Base-by-base conservation (phyloP, 2,329 filamentous ascomycete genomes). In the Colletotrichum simmondsii region DNA sequence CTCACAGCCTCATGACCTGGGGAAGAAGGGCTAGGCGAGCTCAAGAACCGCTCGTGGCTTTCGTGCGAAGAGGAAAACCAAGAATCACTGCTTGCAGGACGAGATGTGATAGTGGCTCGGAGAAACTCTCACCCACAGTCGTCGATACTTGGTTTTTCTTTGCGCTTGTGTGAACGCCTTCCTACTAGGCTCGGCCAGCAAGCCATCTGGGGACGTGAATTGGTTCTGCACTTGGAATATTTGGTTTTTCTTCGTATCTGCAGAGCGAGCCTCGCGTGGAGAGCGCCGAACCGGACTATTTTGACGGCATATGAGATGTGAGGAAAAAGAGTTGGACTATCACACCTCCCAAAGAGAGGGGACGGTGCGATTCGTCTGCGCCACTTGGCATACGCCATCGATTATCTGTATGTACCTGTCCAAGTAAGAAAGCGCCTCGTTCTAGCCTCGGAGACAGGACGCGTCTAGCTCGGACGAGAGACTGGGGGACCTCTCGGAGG, bases 241-340 rank as follows among this genome's bases (percentile, higher is more conserved):
- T 60, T 72, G n/a, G 11, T 28, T 69, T 72, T 54, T 61, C 54
- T 68, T 59, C 56, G 66, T 64, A 72, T 64, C 65, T 64, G 65
- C 68, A 62, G n/a, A 52, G 26, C 19, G 57, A 49, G 26, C 16
- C 66, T 72, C 42, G 59, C 60, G 70, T 60, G 59, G 26, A 22
- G 65, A 49, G 59, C 70, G 54, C 42, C 8, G 42, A n/a, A 22
- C 19, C 19, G 8, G 19, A 49, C 42, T 49, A 59, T 14, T 53
- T 28, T 37, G 16, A 54, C 61, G 61, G 49, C 16, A 64, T 16
- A 54, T 64, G 61, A 54, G 49, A 54, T 54, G 30, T 37, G 49
- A 46, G 52, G 22, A 14, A 19, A 19, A 56, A 57, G 19, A 32
- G 10, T 22, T 6, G 24, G 2, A 30, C 2, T 14, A 16, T 3